Evolutionary conservation across 495 filamentous ascomycete genomes (phyloP).

Genomic region (Aspergillus wentii): DNA sequence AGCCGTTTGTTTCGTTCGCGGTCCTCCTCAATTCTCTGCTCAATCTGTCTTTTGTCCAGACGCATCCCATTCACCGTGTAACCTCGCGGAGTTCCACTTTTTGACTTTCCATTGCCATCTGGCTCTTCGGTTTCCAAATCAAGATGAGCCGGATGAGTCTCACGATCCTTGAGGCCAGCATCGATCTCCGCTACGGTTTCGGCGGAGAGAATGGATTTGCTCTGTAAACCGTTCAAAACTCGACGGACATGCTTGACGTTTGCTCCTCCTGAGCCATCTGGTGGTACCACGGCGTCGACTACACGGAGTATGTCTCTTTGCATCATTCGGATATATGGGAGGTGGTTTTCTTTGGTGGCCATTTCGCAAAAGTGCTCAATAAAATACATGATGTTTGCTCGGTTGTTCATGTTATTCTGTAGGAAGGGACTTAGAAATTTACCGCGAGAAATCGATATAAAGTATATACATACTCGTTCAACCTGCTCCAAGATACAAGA

Average conservation of each 20-base stretch:
- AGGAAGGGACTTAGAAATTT: too few relatives aligned
- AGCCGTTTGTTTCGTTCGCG: conserved; percentile 88
- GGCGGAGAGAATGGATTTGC: conserved; percentile 59
- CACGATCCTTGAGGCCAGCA: conserved; percentile 70
- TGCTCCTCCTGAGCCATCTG: conserved; percentile 83
- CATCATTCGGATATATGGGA: conserved; percentile 85
- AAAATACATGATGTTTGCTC: conserved; percentile 99
- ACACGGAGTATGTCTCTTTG: conserved; percentile 86
- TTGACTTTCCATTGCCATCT: conserved; percentile 21
- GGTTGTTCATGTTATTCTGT: conserved; percentile 89
- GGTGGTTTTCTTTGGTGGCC: conserved; percentile 66
- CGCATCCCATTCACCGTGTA: conserved; percentile 36
- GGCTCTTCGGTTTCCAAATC: conserved; percentile 33
- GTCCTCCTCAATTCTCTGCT: conserved; percentile 96
- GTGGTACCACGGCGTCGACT: conserved; percentile 76
- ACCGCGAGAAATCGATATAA: neutral
- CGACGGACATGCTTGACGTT: conserved; percentile 90
- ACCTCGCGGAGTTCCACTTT: conserved; percentile 26
- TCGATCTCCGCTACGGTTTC: conserved; percentile 74
- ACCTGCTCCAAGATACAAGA: conserved; percentile 95
- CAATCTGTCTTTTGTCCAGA: conserved; percentile 80
- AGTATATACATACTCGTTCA: conserved; percentile 55
- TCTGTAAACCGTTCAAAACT: conserved; percentile 65
- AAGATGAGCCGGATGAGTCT: conserved; percentile 41
- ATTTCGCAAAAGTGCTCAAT: conserved; percentile 91